phyloP scores from a whole-genome alignment of 495 filamentous ascomycete species.

The Xylaria flabelliformis region DNA sequence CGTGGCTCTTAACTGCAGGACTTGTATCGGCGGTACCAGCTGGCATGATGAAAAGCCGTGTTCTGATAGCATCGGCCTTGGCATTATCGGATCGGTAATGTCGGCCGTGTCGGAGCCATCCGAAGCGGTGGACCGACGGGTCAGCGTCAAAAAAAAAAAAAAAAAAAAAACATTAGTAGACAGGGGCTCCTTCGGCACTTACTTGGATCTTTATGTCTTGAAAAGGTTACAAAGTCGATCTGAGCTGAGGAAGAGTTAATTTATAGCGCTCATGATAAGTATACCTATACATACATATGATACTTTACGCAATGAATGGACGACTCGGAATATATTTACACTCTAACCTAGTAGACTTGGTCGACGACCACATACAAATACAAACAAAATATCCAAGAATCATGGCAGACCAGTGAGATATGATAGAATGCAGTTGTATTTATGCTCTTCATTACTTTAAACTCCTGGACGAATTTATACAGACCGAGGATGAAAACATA shows the following conservation, averaged over 20 bases:
- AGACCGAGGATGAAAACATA: conserved; percentile 6
- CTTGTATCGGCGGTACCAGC: background rate
- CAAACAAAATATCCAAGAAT: background rate
- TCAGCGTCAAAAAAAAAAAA: background rate
- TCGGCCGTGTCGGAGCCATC: conserved; percentile 12
- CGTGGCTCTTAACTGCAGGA: background rate
- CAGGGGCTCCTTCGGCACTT: background rate
- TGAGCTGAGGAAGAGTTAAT: background rate
- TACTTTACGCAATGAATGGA: background rate
- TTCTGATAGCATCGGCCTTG: conserved; percentile 29
- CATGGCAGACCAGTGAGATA: background rate
- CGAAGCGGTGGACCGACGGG: conserved; percentile 17
- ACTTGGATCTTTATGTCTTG: background rate
- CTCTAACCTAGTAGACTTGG: background rate
- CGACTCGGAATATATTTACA: background rate
- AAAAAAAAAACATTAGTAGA: background rate
- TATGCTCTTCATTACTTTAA: background rate
- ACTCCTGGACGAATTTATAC: background rate
- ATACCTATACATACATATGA: too few species aligned
- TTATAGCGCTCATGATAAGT: background rate
- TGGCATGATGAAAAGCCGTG: conserved; percentile 64
- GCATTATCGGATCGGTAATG: background rate
- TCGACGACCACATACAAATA: background rate
- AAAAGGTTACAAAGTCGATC: background rate
- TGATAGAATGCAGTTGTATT: background rate